Percentiles rank a stretch among this genome's conserved stretches.
Evolutionary conservation across 179 eudicot genomes (phyloP).

Genomic region (Patellifolia procumbens): DNA sequence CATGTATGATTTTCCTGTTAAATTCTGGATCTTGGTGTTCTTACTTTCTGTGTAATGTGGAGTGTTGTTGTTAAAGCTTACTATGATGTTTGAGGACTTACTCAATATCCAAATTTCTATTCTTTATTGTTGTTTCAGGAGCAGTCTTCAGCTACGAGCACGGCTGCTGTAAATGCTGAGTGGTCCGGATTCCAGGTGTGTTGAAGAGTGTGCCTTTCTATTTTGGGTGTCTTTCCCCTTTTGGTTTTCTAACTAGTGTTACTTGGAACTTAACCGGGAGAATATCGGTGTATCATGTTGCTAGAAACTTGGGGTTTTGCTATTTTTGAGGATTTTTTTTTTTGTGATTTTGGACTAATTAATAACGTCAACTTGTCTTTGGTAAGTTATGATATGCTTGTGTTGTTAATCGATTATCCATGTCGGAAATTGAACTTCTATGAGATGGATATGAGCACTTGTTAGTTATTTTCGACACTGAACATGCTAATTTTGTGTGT

Average conservation of each 20-base stretch:
- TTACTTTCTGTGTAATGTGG: neutral
- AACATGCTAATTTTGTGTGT: neutral
- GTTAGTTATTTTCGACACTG: neutral
- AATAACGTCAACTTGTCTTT: neutral
- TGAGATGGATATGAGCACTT: neutral
- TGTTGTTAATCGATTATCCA: neutral
- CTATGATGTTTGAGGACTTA: conserved; percentile 13
- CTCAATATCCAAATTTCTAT: neutral
- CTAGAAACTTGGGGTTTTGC: conserved; percentile 8
- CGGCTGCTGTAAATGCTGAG: conserved; percentile 71
- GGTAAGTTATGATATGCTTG: neutral
- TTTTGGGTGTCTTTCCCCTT: neutral
- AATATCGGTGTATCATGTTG: neutral
- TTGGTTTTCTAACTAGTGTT: neutral
- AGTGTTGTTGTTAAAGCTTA: conserved; percentile 8
- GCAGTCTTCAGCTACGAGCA: conserved; percentile 56
- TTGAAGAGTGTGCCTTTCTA: conserved; percentile 4
- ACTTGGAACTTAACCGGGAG: neutral
- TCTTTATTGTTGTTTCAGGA: conserved; percentile 46
- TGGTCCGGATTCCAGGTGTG: conserved; percentile 96
- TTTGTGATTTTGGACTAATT: neutral
- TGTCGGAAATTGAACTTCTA: neutral
- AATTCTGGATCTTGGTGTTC: conserved; percentile 10
- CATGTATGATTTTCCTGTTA: conserved; percentile 26
- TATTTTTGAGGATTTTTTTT: neutral